Conservation (phyloP, 176 grass and related monocot species). For the Dendrocalamus sinicus region DNA sequence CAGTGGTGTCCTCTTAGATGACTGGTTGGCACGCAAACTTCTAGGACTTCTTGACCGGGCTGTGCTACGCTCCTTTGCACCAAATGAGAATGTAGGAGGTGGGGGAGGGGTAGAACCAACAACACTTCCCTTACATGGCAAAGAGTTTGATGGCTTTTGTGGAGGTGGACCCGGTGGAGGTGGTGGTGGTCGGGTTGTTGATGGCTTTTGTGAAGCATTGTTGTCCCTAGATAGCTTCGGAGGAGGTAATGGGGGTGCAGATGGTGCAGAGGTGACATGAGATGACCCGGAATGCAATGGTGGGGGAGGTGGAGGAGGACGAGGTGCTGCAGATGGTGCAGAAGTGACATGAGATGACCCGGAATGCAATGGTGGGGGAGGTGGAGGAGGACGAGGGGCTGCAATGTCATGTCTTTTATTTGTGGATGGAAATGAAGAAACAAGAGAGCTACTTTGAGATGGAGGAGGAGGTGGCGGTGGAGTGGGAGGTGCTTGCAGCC, state of each 20-base stretch:
- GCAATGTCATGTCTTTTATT: conserved; percentile 33
- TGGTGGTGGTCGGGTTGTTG: conserved; percentile 36
- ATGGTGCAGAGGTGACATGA: conserved; percentile 35
- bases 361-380: conserved; percentile 43
- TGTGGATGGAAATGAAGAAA: conserved; percentile 40
- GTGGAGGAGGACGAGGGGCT: conserved; percentile 46
- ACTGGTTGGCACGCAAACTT: conserved; percentile 53
- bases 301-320: conserved; percentile 50
- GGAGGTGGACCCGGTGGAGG: conserved; percentile 48
- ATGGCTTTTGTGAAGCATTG: conserved; percentile 42
- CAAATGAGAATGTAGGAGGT: conserved; percentile 64
- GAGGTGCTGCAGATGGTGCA: conserved; percentile 41
- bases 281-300: conserved; percentile 31
- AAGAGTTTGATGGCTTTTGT: conserved; percentile 42
- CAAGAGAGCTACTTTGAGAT: conserved; percentile 30
- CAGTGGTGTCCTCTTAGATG: conserved; percentile 72
- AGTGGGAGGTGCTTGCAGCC: background rate
- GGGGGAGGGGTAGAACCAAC: conserved; percentile 60
- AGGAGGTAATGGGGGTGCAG: conserved; percentile 48
- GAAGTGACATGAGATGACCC: conserved; percentile 27
- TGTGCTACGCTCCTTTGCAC: conserved; percentile 48
- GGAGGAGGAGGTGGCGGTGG: conserved; percentile 48
- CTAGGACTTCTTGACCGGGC: conserved; percentile 64
- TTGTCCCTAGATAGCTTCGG: conserved; percentile 31
- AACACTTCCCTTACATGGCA: conserved; percentile 49